These are phyloP conservation scores for Knufia fluminis DNA, from an alignment of 2,329 filamentous ascomycete genomes.

Conservation along the genomic window DNA sequence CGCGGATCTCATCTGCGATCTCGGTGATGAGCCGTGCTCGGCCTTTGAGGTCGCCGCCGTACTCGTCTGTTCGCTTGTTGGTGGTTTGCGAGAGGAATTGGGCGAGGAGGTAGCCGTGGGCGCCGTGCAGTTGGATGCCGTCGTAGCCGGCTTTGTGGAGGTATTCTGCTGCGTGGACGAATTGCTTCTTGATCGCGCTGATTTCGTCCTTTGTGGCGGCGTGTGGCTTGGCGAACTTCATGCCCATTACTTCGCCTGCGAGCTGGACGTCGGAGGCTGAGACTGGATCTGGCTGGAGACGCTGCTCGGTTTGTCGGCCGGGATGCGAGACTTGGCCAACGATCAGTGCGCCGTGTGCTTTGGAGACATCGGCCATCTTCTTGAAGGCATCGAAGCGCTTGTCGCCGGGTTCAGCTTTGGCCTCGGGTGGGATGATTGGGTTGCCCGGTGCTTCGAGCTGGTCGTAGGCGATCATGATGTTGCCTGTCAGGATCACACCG, in stretches of 20 bases:
- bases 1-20: slow-evolving; percentile 33
- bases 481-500: slow-evolving; percentile 53
- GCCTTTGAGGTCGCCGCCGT: slow-evolving; percentile 58
- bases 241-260: slow-evolving; percentile 26
- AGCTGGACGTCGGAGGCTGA: slow-evolving; percentile 44
- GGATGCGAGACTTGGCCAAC: slow-evolving; percentile 57
- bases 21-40: slow-evolving; percentile 51
- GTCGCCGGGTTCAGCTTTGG: slow-evolving; percentile 38
- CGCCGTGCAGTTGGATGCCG: slow-evolving; percentile 42
- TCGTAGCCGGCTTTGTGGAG: slow-evolving; percentile 54
- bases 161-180: slow-evolving; percentile 54
- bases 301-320: slow-evolving; percentile 45
- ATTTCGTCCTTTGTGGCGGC: slow-evolving; percentile 32
- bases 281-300: slow-evolving; percentile 42
- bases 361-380: slow-evolving; percentile 45
- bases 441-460: slow-evolving; percentile 51
- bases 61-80: slow-evolving; percentile 53
- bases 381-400: slow-evolving; percentile 53
- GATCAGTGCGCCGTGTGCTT: slow-evolving; percentile 49
- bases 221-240: slow-evolving; percentile 30
- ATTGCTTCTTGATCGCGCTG: slow-evolving; percentile 47
- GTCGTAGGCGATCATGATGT: slow-evolving; percentile 55
- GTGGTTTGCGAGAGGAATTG: slow-evolving; percentile 45
- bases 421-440: slow-evolving; percentile 48
- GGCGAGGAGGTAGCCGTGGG: slow-evolving; percentile 50